A percentile compares a stretch with the other conserved stretches of the same genome.
Evolutionary conservation across 768 basidiomycete genomes (phyloP).

Genomic region (Tulasnella calospora): DNA sequence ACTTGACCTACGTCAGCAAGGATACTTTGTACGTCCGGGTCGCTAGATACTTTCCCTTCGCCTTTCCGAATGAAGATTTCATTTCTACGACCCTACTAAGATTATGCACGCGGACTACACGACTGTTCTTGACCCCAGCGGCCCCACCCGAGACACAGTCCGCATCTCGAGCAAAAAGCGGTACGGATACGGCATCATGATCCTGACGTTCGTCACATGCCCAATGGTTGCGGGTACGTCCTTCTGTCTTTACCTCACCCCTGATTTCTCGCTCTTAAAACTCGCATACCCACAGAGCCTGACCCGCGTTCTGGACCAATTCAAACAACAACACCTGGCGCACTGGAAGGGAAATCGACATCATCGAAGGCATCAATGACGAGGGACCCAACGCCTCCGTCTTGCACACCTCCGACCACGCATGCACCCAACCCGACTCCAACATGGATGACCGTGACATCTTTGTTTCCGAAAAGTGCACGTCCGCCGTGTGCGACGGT

Average conservation of each 20-base stretch:
- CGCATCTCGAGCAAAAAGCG: constrained; percentile 51
- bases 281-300: constrained; percentile 33
- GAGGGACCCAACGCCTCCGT: constrained; percentile 19
- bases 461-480: neutral
- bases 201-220: constrained; percentile 52
- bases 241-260: neutral
- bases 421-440: constrained; percentile 45
- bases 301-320: constrained; percentile 44
- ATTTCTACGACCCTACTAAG: constrained; percentile 4
- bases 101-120: constrained; percentile 54
- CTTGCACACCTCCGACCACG: constrained; percentile 41
- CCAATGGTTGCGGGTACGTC: constrained; percentile 40
- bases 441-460: neutral
- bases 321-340: constrained; percentile 41
- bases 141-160: constrained; percentile 56
- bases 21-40: constrained; percentile 30
- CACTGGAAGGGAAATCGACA: constrained; percentile 35
- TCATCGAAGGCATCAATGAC: constrained; percentile 36
- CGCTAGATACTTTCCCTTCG: neutral
- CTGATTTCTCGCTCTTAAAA: neutral
- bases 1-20: constrained; percentile 54
- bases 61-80: neutral
- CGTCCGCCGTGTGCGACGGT: neutral
- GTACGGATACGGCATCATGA: constrained; percentile 39
- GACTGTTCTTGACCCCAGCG: constrained; percentile 45